Evolutionary conservation across 805 yeast genomes (phyloP).

Genomic region (Candida easanensis): DNA sequence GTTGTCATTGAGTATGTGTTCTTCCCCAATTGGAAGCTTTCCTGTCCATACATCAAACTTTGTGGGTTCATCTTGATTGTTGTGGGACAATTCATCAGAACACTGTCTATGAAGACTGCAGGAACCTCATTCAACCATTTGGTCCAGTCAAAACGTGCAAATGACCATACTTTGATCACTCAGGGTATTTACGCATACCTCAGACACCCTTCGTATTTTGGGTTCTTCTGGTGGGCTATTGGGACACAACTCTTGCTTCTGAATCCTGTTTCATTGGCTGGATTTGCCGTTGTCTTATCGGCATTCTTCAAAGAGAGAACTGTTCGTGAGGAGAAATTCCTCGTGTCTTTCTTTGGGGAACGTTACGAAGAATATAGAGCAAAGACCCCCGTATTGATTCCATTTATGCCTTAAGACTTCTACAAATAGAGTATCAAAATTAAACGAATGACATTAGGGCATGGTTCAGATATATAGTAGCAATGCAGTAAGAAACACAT

Average conservation of each 20-base stretch:
- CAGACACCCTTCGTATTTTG: conserved; percentile 91
- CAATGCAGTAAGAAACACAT: no score
- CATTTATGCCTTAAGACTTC: no score
- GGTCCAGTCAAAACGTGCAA: conserved; percentile 50
- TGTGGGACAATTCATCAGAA: conserved; percentile 66
- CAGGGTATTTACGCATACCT: conserved; percentile 62
- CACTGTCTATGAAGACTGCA: conserved; percentile 85
- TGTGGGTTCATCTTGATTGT: conserved; percentile 49
- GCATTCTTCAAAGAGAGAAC: conserved; percentile 70
- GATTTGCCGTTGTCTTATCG: conserved; percentile 60
- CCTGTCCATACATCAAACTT: conserved; percentile 19
- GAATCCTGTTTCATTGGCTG: conserved; percentile 57
- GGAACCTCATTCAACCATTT: conserved; percentile 83
- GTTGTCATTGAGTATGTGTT: conserved; percentile 39
- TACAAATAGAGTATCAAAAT: no score
- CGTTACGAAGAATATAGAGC: conserved; percentile 55
- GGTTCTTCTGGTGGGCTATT: conserved; percentile 90
- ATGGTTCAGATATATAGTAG: no score
- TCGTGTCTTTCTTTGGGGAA: conserved; percentile 68
- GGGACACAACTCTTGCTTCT: conserved; percentile 74
- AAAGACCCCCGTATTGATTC: conserved; percentile 57
- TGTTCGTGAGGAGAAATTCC: conserved; percentile 60
- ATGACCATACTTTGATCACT: conserved; percentile 67
- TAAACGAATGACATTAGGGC: no score
- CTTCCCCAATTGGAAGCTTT: conserved; percentile 37